Evolutionary conservation across 2,329 filamentous ascomycete genomes (phyloP).

Genomic region (Penicillium sclerotiorum): DNA sequence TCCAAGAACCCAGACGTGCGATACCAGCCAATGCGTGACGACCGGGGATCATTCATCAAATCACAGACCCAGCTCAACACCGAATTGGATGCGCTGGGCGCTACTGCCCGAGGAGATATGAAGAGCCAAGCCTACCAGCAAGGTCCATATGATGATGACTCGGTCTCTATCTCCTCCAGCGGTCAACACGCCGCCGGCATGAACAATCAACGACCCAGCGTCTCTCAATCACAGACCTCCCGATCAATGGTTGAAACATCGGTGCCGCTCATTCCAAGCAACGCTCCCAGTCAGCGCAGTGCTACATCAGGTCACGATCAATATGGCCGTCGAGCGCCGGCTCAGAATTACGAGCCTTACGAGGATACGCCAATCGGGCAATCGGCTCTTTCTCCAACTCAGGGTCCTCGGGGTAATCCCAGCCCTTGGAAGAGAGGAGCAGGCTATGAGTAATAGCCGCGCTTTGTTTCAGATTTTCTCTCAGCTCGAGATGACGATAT

Average conservation of each 20-base stretch:
- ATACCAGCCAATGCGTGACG: conserved; percentile 95
- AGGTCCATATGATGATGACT: conserved; percentile 70
- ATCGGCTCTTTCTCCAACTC: conserved; percentile 32
- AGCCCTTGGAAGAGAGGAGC: conserved; percentile 69
- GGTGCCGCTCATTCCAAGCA: conserved; percentile 51
- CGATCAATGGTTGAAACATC: conserved; percentile 53
- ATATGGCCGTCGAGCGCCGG: conserved; percentile 33
- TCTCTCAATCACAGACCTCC: conserved; percentile 43
- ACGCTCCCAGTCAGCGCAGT: conserved; percentile 42
- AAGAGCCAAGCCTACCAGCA: conserved; percentile 63
- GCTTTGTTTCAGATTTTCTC: conserved; percentile 22
- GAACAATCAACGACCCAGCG: conserved; percentile 38
- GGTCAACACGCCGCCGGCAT: conserved; percentile 50
- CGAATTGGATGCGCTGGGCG: conserved; percentile 85
- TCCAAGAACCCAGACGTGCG: conserved; percentile 93
- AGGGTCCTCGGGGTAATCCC: conserved; percentile 55
- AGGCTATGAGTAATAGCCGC: conserved; percentile 61
- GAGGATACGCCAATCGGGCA: conserved; percentile 38
- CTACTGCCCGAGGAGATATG: conserved; percentile 79
- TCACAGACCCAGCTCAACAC: conserved; percentile 84
- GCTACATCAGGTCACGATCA: conserved; percentile 43
- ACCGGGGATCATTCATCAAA: conserved; percentile 96
- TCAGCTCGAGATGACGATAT: conserved; percentile 41
- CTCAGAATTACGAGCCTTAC: conserved; percentile 35
- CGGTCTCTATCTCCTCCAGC: conserved; percentile 67